Evolutionary conservation across 192 early-diverging fungal species (phyloP), one percentile per base, ranked within the genome.

Genomic region (Coemansia sp.): DNA sequence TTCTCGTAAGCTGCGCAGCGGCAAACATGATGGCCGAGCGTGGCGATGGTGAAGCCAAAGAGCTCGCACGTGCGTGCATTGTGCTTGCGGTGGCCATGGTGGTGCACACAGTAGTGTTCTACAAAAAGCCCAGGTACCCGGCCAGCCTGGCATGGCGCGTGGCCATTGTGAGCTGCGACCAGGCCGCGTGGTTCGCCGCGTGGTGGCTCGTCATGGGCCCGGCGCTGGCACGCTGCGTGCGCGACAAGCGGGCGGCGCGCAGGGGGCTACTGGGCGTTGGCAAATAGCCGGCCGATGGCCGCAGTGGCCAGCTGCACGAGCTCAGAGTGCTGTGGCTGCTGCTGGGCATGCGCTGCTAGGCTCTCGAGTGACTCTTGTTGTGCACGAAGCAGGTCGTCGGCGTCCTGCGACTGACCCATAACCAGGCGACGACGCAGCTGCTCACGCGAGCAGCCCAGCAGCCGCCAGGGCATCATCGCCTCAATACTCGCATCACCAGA

Each of bases 171-270:
- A 45, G 68, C 15, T 17, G 61, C 1, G 64, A 78, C 27, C 64
- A 67, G 55, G 30, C 25, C 2, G 45, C 68, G 0, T 52, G 44
- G 41, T 14, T 71, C 8, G 18, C n/a, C 11, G 61, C 64, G 0
- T 78, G 68, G 74, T 78, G 74, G 74, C 5, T 38, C 1, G 21
- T 71, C 8, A 48, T 63, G 25, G 68, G 68, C 17, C 21, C 41
- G 9, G 49, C 59, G 12, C 15, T 73, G 34, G 34, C 34, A 6
- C 34, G 34, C 34, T 37, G 34, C 34, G 11, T 37, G 9, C 34
- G 34, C 34, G 34, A 37, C 9, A 37, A 37, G 34, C 34, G 9
- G 34, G 34, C 34, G 2, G 27, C 1, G 34, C 34, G 9, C 3
- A 37, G 34, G 34, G 34, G 34, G 3, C 34, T 37, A 37, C 34